Evolutionary conservation across 75 land plant species (phyloP), one percentile per base, ranked within the genome.

Genomic region (Cupressus sempervirens): DNA sequence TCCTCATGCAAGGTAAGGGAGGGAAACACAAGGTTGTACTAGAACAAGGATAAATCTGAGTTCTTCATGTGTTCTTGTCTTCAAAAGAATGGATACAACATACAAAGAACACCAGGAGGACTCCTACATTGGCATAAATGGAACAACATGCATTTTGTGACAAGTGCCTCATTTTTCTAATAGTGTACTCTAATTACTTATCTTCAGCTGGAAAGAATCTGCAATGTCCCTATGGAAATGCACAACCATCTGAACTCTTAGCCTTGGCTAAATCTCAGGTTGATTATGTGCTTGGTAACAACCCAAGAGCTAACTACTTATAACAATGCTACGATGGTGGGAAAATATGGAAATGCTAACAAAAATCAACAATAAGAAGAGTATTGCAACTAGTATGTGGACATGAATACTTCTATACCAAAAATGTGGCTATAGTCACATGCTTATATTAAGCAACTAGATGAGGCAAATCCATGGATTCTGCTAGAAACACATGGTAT

Each of bases 141-240:
- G 91, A 90, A 90, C 86, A 90, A 90, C 65, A 88, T 90, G 82
- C 91, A 90, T 82, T 88, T 84, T 68, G 91, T 90, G 50, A 83
- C 82, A 11, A 82, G 83, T 56, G 86, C 88, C 35, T 86, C 88
- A 0, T 90, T 88, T 58, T 30, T 90, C 62, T 88, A 48, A 88
- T 86, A 16, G 89, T 90, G 1, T 89, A 81, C 18, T 65, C 76
- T 16, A 88, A 90, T 80, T 88, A 88, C 53, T 80, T 88, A 46
- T 36, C 85, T 18, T 38, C 84, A 29, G 56, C 82, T 52, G 56
- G 84, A 38, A 87, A 88, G 58, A 48, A 83, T 32, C 43, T 87
- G 50, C 86, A 84, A 80, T 89, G 86, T 32, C 58, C 85, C 14
- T 15, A 18, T 79, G 62, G 50, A 41, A 7, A 76, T 15, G 91